Evolutionary conservation across 1,284 basidiomycete genomes (phyloP).

Genomic region (Ganoderma leucocontextum): DNA sequence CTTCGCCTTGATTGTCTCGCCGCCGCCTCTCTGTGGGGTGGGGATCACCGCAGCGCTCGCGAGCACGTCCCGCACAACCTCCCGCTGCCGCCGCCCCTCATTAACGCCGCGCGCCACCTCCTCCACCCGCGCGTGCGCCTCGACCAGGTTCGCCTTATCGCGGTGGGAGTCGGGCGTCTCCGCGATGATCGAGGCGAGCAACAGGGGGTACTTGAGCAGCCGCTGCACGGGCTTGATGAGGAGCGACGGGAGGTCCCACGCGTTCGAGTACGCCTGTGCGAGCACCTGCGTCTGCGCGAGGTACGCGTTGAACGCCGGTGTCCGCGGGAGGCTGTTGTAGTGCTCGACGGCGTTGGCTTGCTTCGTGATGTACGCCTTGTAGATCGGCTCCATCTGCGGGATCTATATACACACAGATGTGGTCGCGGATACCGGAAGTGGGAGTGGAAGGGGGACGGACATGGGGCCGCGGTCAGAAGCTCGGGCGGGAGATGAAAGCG

Average conservation of each 20-base stretch:
- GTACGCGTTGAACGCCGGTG: slow-evolving; percentile 68
- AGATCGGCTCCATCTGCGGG: slow-evolving; percentile 79
- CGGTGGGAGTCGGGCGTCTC: slow-evolving; percentile 81
- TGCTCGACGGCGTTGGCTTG: slow-evolving; percentile 83
- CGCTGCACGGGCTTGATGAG: slow-evolving; percentile 92
- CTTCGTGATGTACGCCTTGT: slow-evolving; percentile 88
- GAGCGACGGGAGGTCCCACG: slow-evolving; percentile 93
- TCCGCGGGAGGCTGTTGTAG: slow-evolving; percentile 63
- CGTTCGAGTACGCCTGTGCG: slow-evolving; percentile 81
- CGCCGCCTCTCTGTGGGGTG: slow-evolving; percentile 33
- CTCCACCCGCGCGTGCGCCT: slow-evolving; percentile 76
- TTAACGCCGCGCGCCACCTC: slow-evolving; percentile 87
- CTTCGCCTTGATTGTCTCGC: slow-evolving; percentile 49
- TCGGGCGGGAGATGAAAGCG: background rate
- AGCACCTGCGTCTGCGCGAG: slow-evolving; percentile 73
- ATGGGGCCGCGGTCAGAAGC: slow-evolving; percentile 4
- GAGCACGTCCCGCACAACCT: slow-evolving; percentile 82
- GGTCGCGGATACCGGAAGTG: background rate
- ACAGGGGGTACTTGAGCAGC: slow-evolving; percentile 91
- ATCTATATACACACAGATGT: slow-evolving; percentile 55
- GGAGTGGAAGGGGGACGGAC: background rate
- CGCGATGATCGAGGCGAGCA: slow-evolving; percentile 82
- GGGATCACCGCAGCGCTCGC: slow-evolving; percentile 30
- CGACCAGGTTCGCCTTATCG: slow-evolving; percentile 73
- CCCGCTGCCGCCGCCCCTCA: slow-evolving; percentile 84